Evolutionary conservation across 2,329 filamentous ascomycete genomes (phyloP), one percentile per base, ranked within the genome.

Genomic region (Plectosphaerella sp.): DNA sequence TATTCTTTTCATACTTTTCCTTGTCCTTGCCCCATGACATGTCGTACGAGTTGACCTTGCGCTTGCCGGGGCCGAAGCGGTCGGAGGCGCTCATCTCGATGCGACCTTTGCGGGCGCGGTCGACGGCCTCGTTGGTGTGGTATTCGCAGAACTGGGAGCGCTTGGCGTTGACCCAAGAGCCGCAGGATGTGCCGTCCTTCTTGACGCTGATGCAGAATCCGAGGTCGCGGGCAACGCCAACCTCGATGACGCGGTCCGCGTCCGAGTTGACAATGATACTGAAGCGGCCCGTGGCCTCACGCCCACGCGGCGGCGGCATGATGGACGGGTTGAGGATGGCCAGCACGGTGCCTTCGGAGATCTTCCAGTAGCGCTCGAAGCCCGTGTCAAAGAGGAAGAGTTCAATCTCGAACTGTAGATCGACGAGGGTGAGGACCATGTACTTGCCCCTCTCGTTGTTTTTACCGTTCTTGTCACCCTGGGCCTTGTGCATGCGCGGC

Each of bases 111-210:
- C 76, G 74, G 50, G 64, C 83, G 64, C 89, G 92, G 51, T 85
- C 81, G 3, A 97, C 73, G 24, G 90, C 87, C 24, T 90, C 75
- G 60, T 95, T 91, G 59, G 96, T 84, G 68, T 99, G 94, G 60
- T 88, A 99, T 58, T 96, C 91, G 71, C 94, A 99, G 65, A 88
- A 90, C 61, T 96, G 86, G 0, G 92, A 96, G 61, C 91, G 89
- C 50, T 91, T 84, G 58, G 82, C 84, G 67, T 99, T 93, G 54
- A 99, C 79, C 94, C 94, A 99, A 25, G 82, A 74, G 35, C 81
- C 84, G 68, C 94, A 99, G 46, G 80, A 73, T 52, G 88, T 80
- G 39, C 94, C 93, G 64, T 97, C 91, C 63, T 89, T 93, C 66
- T 89, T 91, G 57, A 91, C 74, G 7, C 86, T 84, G 64, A 92